phyloP scores from a whole-genome alignment of 805 yeast species.

The Lipomyces orientalis region DNA sequence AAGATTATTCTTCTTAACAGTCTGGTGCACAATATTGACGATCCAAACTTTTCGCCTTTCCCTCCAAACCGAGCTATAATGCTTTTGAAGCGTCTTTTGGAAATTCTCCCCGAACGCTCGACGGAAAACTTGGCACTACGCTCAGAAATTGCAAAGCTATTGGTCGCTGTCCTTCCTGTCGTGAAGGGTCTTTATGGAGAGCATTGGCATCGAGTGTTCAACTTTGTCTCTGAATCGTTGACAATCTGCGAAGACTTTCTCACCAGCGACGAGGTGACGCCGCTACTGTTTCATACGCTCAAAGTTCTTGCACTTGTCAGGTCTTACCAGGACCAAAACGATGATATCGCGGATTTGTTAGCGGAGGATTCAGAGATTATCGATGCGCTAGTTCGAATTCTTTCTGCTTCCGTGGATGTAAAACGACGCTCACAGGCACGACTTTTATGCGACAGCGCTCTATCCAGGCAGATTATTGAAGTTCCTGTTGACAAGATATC shows the following conservation, averaged over 20 bases:
- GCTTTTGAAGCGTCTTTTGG: conserved; percentile 59
- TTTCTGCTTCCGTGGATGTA: conserved; percentile 15
- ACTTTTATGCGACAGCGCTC: conserved; percentile 21
- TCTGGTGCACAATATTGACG: conserved; percentile 46
- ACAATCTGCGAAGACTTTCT: conserved; percentile 11
- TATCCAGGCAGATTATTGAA: conserved; percentile 30
- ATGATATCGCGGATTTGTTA: conserved; percentile 46
- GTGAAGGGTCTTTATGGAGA: conserved; percentile 41
- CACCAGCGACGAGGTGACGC: conserved; percentile 17
- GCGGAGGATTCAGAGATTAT: conserved; percentile 41
- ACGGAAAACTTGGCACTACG: conserved; percentile 18
- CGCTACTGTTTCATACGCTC: conserved; percentile 50
- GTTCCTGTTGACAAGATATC: conserved; percentile 13
- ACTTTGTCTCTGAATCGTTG: conserved; percentile 11
- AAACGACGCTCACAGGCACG: conserved; percentile 21
- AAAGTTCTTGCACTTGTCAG: conserved; percentile 49
- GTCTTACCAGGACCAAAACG: conserved; percentile 37
- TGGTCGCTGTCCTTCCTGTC: conserved; percentile 24
- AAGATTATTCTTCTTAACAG: conserved; percentile 57
- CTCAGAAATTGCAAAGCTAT: conserved; percentile 43
- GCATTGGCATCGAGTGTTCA: conserved; percentile 26
- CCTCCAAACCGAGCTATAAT: conserved; percentile 69
- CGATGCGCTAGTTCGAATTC: conserved; percentile 13
- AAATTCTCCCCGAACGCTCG: conserved; percentile 54
- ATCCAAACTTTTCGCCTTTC: conserved; percentile 50